These are phyloP conservation scores for Musa troglodytarum DNA, from an alignment of 176 grass and related monocot genomes.

Conservation along the genomic window DNA sequence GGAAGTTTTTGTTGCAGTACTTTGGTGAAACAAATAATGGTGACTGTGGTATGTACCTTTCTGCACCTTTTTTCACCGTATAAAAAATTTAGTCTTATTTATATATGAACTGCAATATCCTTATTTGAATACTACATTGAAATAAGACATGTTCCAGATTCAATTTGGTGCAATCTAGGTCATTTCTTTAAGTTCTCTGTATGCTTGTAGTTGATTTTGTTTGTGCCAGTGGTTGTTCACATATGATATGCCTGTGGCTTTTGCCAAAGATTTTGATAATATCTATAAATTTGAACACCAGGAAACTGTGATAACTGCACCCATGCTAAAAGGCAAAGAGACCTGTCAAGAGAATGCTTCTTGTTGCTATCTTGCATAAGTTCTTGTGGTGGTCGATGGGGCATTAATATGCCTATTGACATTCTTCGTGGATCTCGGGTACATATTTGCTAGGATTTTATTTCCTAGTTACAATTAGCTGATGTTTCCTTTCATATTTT, in stretches of 20 bases:
- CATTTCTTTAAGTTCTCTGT: neutral
- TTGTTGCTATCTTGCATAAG: constrained; percentile 83
- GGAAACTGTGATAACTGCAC: constrained; percentile 89
- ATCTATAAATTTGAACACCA: constrained; percentile 32
- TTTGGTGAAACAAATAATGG: constrained; percentile 53
- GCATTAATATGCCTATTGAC: constrained; percentile 83
- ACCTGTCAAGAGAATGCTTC: constrained; percentile 82
- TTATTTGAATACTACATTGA: neutral
- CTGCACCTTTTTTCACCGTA: constrained; percentile 4
- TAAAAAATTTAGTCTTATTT: neutral
- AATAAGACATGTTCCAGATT: neutral
- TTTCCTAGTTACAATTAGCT: neutral
- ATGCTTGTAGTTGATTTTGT: neutral
- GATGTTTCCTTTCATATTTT: neutral
- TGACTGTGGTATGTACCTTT: constrained; percentile 53
- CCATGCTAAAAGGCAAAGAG: constrained; percentile 47
- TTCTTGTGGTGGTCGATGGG: constrained; percentile 74
- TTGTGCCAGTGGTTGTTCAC: neutral
- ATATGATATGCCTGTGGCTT: neutral
- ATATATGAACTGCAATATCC: neutral
- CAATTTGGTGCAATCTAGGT: neutral
- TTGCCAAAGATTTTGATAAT: neutral
- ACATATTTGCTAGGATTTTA: constrained; percentile 20
- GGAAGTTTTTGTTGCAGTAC: constrained; percentile 79
- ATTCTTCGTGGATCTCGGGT: constrained; percentile 90